Evolutionary conservation across 139 green algal species (phyloP).

Genomic region (Micractinium conductrix): DNA sequence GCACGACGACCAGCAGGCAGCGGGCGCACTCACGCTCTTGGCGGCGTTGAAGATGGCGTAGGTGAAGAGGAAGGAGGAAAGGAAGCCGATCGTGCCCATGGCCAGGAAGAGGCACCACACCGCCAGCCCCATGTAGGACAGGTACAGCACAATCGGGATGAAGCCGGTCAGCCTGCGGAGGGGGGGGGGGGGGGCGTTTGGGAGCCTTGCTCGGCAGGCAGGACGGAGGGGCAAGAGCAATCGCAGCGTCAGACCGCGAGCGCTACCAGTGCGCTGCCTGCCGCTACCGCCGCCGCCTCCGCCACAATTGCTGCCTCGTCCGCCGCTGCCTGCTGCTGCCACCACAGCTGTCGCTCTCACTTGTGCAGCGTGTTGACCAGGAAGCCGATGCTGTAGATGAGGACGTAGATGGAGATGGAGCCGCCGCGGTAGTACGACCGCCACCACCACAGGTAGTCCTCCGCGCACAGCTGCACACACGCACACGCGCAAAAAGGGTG

Average conservation of each 20-base stretch:
- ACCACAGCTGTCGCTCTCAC: background rate
- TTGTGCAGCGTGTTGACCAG: conserved; percentile 33
- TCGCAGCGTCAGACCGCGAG: no score
- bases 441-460: conserved; percentile 97
- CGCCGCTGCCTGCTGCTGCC: background rate
- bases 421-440: conserved; percentile 86
- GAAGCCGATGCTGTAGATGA: conserved; percentile 52
- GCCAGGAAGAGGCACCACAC: conserved; percentile 80
- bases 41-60: conserved; percentile 63
- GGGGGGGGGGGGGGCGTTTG: background rate
- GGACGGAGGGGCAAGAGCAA: no score
- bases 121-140: conserved; percentile 87
- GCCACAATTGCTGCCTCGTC: background rate
- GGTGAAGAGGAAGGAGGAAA: conserved; percentile 65
- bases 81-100: conserved; percentile 87
- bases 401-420: conserved; percentile 62
- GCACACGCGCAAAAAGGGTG: no score
- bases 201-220: no score
- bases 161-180: conserved; percentile 68
- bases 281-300: no score
- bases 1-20: no score
- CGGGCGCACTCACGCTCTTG: conserved; percentile 56
- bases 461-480: conserved; percentile 90
- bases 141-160: conserved; percentile 85
- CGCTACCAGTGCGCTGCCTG: no score